These are phyloP conservation scores for Sorghum bicolor DNA, from an alignment of 176 grass and related monocot species.

Conservation along the genomic window DNA sequence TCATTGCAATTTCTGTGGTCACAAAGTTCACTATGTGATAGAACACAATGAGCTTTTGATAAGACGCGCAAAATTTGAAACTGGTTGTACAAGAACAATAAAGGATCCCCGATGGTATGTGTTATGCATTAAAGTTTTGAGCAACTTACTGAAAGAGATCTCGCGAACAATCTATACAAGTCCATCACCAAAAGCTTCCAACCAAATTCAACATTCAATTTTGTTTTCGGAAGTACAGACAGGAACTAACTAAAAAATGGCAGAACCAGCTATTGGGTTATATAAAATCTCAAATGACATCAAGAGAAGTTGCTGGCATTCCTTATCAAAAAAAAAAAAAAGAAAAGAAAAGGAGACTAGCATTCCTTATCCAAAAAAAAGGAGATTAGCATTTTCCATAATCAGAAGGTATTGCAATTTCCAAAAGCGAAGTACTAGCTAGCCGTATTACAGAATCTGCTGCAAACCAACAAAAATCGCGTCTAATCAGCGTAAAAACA, in stretches of 20 bases:
- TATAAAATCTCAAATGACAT: background rate
- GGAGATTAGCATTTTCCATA: background rate
- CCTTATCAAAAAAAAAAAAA: background rate
- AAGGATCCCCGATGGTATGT: background rate
- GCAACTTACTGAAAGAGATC: background rate
- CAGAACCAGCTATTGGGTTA: background rate
- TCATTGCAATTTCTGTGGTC: background rate
- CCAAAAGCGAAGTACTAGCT: background rate
- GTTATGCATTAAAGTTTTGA: background rate
- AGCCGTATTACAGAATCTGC: background rate
- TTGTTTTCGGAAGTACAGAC: background rate
- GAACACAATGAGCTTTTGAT: background rate
- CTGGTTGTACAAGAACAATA: background rate
- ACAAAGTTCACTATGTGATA: background rate
- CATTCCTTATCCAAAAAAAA: background rate
- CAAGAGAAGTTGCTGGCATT: background rate
- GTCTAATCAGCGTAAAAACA: conserved; percentile 9
- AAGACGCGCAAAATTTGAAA: background rate
- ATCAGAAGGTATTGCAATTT: background rate
- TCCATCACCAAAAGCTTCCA: background rate
- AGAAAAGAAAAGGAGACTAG: background rate
- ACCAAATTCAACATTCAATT: background rate
- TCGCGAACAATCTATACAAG: background rate
- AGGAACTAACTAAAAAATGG: background rate
- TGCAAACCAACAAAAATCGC: background rate